These are phyloP conservation scores for Blastobotrys aristatus DNA, from an alignment of 1,139 yeast genomes.

Conservation along the genomic window DNA sequence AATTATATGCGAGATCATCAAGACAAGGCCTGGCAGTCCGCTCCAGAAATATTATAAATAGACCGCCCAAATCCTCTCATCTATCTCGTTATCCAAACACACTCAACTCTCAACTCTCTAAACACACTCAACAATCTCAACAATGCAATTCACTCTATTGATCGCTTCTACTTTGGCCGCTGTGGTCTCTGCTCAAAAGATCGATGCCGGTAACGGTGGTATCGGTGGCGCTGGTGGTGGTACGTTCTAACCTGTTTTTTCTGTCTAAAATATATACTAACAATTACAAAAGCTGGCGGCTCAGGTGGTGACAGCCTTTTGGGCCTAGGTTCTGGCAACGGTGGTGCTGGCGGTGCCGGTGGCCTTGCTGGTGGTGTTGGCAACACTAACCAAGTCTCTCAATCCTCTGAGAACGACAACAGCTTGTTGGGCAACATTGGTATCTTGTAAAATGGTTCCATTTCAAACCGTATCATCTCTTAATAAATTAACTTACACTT, in stretches of 20 bases:
- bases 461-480: no score
- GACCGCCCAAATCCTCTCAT: no score
- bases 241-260: background rate
- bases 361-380: slow-evolving; percentile 2
- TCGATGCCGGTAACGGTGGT: slow-evolving; percentile 6
- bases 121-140: background rate
- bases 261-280: no score
- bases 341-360: slow-evolving; percentile 2
- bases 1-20: no score
- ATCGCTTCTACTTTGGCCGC: slow-evolving; percentile 4
- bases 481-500: background rate
- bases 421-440: background rate
- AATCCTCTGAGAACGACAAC: background rate
- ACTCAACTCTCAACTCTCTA: background rate
- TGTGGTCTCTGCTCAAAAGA: background rate
- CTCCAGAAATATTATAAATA: no score
- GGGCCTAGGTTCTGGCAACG: slow-evolving; percentile 1
- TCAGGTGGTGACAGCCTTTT: slow-evolving; percentile 2
- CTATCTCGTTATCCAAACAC: background rate
- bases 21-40: no score
- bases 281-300: no score
- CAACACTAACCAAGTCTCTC: background rate
- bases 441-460: background rate
- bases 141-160: slow-evolving; percentile 3
- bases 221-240: slow-evolving; percentile 1